Evolutionary conservation across 495 filamentous ascomycete species (phyloP).

Genomic region (Neurospora sublineolata): DNA sequence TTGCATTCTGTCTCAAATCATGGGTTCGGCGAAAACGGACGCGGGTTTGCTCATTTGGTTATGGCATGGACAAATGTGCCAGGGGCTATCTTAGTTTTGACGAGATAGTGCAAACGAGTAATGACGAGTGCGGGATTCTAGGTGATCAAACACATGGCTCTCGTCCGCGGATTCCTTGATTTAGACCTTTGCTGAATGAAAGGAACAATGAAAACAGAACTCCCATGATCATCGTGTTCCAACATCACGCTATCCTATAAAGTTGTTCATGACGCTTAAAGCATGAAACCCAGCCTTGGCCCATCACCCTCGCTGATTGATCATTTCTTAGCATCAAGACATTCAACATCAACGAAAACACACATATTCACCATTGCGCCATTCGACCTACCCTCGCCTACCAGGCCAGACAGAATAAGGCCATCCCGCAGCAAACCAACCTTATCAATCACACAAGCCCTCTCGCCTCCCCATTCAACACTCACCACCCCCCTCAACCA

Average conservation of each 20-base stretch:
- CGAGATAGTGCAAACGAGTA: slow-evolving; percentile 18
- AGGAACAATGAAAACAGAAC: background rate
- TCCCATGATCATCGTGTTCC: background rate
- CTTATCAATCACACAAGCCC: background rate
- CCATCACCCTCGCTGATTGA: background rate
- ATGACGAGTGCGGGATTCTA: slow-evolving; percentile 16
- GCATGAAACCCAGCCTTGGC: background rate
- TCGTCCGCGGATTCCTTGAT: background rate
- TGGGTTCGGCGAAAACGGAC: slow-evolving; percentile 30
- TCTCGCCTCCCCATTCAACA: background rate
- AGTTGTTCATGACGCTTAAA: background rate
- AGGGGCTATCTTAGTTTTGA: slow-evolving; percentile 20
- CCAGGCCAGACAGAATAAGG: background rate
- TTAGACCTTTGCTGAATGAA: background rate
- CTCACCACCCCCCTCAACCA: background rate
- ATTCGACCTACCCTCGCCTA: background rate
- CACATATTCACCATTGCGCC: background rate
- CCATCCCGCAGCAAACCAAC: background rate
- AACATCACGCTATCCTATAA: background rate
- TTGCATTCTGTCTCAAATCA: slow-evolving; percentile 30
- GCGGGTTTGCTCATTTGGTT: slow-evolving; percentile 22
- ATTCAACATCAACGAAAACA: background rate
- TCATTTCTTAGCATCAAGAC: background rate
- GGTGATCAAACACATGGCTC: background rate
- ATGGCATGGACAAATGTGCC: slow-evolving; percentile 22